These are phyloP conservation scores for Yamadazyma jaroonii DNA, from an alignment of 1,139 yeast genomes.

Conservation along the genomic window DNA sequence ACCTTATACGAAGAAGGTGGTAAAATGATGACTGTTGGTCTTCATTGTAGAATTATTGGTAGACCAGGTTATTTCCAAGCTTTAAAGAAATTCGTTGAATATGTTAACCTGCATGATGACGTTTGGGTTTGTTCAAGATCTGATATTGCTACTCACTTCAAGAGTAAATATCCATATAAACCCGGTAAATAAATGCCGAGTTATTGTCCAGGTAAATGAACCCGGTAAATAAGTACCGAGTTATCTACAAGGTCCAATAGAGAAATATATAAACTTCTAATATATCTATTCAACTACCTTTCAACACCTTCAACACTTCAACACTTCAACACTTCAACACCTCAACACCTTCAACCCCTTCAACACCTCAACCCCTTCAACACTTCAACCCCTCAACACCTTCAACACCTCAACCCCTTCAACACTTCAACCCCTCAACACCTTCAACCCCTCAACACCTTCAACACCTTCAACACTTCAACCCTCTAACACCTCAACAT, in stretches of 20 bases:
- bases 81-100: slow-evolving; percentile 30
- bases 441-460: no score
- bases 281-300: not conserved
- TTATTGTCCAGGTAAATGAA: slow-evolving; percentile 7
- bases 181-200: slow-evolving; percentile 8
- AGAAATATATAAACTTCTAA: not conserved
- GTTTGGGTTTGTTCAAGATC: slow-evolving; percentile 37
- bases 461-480: no score
- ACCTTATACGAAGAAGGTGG: slow-evolving; percentile 34
- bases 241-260: no score
- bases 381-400: no score
- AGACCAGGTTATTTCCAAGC: slow-evolving; percentile 35
- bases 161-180: slow-evolving; percentile 18
- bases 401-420: no score
- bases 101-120: slow-evolving; percentile 24
- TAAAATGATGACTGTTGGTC: slow-evolving; percentile 35
- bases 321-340: no score
- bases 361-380: no score
- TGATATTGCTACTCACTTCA: slow-evolving; percentile 30
- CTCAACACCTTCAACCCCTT: no score
- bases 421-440: no score
- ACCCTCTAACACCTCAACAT: no score
- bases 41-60: slow-evolving; percentile 34
- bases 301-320: no score
- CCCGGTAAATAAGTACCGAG: slow-evolving; percentile 11